A percentile compares a stretch with the other conserved stretches of the same genome.
Conservation (phyloP, 148 eudicot genomes). For the Persicaria tinctoria region DNA sequence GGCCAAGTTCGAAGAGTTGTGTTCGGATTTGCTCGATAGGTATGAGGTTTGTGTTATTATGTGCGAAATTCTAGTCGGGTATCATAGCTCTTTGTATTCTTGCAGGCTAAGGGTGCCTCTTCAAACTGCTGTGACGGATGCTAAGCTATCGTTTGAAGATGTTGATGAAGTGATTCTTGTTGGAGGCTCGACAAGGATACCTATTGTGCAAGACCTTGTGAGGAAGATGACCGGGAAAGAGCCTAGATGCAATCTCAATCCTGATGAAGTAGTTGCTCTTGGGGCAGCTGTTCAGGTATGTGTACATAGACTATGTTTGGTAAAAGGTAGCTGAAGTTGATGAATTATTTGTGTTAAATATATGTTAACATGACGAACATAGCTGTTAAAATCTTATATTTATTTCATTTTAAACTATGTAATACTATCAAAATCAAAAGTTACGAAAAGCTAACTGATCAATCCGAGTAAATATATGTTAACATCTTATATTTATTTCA, state of each 20-base stretch:
- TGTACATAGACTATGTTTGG: neutral
- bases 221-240: conserved; percentile 54
- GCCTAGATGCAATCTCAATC: conserved; percentile 57
- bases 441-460: too few species aligned
- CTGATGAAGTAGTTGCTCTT: conserved; percentile 77
- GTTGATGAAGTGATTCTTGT: conserved; percentile 71
- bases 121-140: conserved; percentile 51
- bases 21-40: conserved; percentile 92
- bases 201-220: conserved; percentile 59
- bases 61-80: neutral
- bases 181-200: conserved; percentile 75
- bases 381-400: too few species aligned
- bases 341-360: neutral
- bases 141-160: conserved; percentile 46
- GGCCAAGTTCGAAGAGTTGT: conserved; percentile 79
- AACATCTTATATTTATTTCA: too few species aligned
- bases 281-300: conserved; percentile 79
- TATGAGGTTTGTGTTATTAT: conserved; percentile 9
- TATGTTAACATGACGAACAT: neutral
- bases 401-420: too few species aligned
- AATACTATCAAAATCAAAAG: too few species aligned
- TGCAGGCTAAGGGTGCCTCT: conserved; percentile 54
- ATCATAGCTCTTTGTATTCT: neutral
- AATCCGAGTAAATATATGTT: too few species aligned
- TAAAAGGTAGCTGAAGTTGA: too few species aligned